phyloP scores from a whole-genome alignment of 495 filamentous ascomycete species.

The Xylaria grammica region DNA sequence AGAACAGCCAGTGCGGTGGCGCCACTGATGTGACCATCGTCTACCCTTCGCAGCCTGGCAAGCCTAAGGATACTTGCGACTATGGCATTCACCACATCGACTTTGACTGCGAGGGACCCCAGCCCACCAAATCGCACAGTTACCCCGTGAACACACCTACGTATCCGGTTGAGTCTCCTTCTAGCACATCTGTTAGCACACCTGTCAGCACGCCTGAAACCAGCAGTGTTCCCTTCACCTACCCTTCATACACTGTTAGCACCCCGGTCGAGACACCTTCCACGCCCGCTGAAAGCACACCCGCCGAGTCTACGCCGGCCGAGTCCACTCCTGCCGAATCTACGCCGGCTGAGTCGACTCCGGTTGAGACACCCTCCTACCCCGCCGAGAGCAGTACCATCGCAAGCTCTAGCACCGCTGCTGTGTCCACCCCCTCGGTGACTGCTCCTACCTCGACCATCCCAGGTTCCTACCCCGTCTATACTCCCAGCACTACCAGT shows the following conservation, averaged over 20 bases:
- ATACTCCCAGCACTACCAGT: constrained; percentile 20
- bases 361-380: not conserved
- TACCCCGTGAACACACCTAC: constrained; percentile 30
- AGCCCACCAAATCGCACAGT: constrained; percentile 38
- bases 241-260: constrained; percentile 23
- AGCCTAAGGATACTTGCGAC: constrained; percentile 62
- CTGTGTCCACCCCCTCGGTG: constrained; percentile 17
- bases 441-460: constrained; percentile 4
- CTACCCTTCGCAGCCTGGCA: constrained; percentile 63
- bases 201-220: constrained; percentile 21
- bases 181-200: not conserved
- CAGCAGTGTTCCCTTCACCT: constrained; percentile 18
- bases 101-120: constrained; percentile 75
- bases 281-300: constrained; percentile 23
- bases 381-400: constrained; percentile 14
- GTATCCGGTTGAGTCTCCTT: constrained; percentile 27
- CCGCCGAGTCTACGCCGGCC: constrained; percentile 14
- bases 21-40: constrained; percentile 79
- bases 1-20: constrained; percentile 90
- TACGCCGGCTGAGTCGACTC: constrained; percentile 10
- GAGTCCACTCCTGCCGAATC: constrained; percentile 8
- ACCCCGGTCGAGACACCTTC: constrained; percentile 24
- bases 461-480: constrained; percentile 26
- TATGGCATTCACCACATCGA: constrained; percentile 77
- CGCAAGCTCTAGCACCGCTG: constrained; percentile 23